Conservation (phyloP, 768 basidiomycete species). For the Kwoniella bestiolae region DNA sequence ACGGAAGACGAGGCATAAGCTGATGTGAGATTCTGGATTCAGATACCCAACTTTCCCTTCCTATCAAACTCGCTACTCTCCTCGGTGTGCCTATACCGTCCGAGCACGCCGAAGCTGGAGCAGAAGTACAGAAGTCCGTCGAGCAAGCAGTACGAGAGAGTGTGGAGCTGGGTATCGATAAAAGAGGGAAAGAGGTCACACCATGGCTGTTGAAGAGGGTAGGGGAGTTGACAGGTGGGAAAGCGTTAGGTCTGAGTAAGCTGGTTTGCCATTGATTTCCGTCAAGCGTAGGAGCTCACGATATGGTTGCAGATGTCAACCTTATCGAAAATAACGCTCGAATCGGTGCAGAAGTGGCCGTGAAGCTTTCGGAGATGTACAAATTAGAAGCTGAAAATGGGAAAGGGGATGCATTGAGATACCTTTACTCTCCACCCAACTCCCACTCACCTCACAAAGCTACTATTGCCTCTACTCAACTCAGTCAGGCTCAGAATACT, state of each 20-base stretch:
- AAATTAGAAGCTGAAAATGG: constrained; percentile 59
- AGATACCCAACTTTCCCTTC: constrained; percentile 75
- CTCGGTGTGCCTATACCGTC: constrained; percentile 90
- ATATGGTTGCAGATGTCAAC: constrained; percentile 69
- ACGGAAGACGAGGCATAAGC: too few species aligned
- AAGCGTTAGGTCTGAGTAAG: constrained; percentile 74
- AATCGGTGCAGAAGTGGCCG: constrained; percentile 63
- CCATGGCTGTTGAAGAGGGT: constrained; percentile 91
- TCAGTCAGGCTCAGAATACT: too few species aligned
- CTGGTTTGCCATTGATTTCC: constrained; percentile 14
- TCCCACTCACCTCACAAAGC: not conserved
- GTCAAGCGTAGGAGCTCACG: not conserved
- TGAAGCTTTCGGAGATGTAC: constrained; percentile 69
- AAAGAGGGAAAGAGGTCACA: constrained; percentile 84
- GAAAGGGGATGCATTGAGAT: constrained; percentile 42
- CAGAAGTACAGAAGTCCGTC: constrained; percentile 72
- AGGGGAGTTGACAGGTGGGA: constrained; percentile 75
- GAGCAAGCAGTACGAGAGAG: constrained; percentile 84
- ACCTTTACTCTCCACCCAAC: constrained; percentile 12
- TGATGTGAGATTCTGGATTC: not conserved
- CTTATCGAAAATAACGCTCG: constrained; percentile 85
- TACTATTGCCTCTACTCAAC: not conserved
- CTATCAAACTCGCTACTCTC: constrained; percentile 74
- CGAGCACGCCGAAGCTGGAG: constrained; percentile 70
- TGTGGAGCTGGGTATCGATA: constrained; percentile 75